These are phyloP conservation scores for Diaporthe citrichinensis DNA, from an alignment of 2,329 filamentous ascomycete species.

Conservation along the genomic window DNA sequence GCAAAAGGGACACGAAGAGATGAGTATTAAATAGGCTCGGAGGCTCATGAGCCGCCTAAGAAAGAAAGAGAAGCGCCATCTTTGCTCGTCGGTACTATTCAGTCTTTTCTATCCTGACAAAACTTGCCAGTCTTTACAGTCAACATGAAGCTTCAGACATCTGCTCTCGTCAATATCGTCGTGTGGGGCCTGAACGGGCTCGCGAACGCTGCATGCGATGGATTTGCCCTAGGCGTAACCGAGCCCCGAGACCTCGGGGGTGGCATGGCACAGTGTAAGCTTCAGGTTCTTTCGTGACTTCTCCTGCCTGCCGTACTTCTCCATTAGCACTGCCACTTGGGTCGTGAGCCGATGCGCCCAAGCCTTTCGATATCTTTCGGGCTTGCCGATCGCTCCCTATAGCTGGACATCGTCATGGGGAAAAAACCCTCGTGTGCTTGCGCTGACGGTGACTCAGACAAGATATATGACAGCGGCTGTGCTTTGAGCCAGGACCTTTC, in stretches of 20 bases:
- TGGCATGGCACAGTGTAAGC: constrained; percentile 14
- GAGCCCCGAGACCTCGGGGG: neutral
- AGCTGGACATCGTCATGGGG: neutral
- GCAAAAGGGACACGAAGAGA: neutral
- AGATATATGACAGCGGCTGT: constrained; percentile 28
- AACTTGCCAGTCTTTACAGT: neutral
- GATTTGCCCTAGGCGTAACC: neutral
- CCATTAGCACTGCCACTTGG: too few relatives aligned
- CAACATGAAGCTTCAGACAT: constrained; percentile 12
- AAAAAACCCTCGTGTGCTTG: too few relatives aligned
- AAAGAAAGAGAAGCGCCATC: neutral
- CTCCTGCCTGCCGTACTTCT: too few relatives aligned
- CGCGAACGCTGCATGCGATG: constrained; percentile 5
- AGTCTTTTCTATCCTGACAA: neutral
- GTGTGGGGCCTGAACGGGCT: neutral
- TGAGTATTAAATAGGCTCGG: constrained; percentile 17
- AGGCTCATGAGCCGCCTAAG: constrained; percentile 13
- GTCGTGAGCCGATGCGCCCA: neutral
- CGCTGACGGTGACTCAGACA: neutral
- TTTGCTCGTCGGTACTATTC: neutral
- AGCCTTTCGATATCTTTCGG: neutral
- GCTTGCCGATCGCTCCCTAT: too few relatives aligned
- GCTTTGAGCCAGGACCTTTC: constrained; percentile 10
- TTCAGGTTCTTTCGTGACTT: neutral
- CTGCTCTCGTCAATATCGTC: neutral